Evolutionary conservation across 495 filamentous ascomycete genomes (phyloP).

Genomic region (Trichocladium uniseriatum): DNA sequence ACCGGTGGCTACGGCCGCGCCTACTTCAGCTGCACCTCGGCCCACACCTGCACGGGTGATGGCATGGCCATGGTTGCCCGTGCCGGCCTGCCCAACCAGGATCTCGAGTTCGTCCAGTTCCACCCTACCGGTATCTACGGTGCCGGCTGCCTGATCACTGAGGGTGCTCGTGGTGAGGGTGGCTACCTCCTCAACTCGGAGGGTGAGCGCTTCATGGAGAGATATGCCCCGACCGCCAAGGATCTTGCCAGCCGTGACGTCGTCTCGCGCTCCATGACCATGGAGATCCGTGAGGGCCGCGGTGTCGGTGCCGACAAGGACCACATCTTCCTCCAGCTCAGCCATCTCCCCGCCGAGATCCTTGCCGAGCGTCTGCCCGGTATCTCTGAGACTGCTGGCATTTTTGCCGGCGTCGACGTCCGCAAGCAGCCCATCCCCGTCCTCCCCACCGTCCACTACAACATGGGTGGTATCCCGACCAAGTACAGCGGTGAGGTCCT

Average conservation of each 20-base stretch:
- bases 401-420: constrained; percentile 94
- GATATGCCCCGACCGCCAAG: constrained; percentile 95
- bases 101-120: constrained; percentile 99
- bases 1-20: constrained; percentile 95
- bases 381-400: constrained; percentile 95
- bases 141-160: constrained; percentile 95
- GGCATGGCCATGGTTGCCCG: constrained; percentile 98
- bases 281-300: constrained; percentile 94
- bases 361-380: constrained; percentile 94
- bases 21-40: constrained; percentile 96
- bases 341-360: constrained; percentile 81
- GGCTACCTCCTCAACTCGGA: constrained; percentile 93
- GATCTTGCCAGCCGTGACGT: constrained; percentile 90
- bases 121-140: constrained; percentile 99
- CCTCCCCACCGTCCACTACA: constrained; percentile 95
- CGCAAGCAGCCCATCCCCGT: constrained; percentile 95
- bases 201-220: constrained; percentile 98
- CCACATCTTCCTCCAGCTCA: constrained; percentile 93
- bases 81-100: constrained; percentile 95
- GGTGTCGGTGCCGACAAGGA: constrained; percentile 95
- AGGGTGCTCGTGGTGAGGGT: constrained; percentile 96
- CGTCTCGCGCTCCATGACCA: constrained; percentile 91
- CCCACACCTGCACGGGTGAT: constrained; percentile 96
- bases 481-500: constrained; percentile 94
- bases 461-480: constrained; percentile 98